Conservation (phyloP, 2,329 filamentous ascomycete genomes). For the Orbilia brochopaga region DNA sequence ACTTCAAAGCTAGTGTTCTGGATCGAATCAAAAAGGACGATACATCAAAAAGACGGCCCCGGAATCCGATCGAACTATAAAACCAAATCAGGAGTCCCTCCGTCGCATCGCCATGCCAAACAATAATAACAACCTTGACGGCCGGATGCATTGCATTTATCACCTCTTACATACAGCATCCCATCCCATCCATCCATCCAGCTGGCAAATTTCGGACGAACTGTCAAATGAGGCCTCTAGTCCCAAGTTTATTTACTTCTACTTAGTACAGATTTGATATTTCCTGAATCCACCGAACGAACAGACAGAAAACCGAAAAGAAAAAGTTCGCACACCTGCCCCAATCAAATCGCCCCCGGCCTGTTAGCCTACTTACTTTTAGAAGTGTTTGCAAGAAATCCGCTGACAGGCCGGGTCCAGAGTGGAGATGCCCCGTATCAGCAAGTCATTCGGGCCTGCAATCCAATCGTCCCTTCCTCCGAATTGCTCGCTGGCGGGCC, state of each 20-base stretch:
- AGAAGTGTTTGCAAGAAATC: background rate
- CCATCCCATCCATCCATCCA: background rate
- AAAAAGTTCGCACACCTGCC: background rate
- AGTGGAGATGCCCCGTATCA: background rate
- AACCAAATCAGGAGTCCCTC: too few species aligned
- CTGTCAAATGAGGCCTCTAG: conserved; percentile 8
- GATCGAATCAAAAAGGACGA: too few species aligned
- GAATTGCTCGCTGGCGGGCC: conserved; percentile 31
- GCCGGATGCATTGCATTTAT: background rate
- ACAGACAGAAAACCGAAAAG: too few species aligned
- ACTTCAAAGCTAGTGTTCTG: too few species aligned
- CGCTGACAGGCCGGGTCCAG: background rate
- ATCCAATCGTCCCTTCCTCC: conserved; percentile 2
- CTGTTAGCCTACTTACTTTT: background rate
- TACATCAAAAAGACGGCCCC: too few species aligned
- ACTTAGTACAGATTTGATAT: too few species aligned
- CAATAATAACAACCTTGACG: conserved; percentile 4
- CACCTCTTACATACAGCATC: background rate
- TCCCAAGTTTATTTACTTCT: background rate
- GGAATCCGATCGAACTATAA: too few species aligned
- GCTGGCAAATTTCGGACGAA: conserved; percentile 35
- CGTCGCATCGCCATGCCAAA: background rate
- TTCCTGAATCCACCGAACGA: too few species aligned
- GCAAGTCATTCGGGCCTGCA: background rate
- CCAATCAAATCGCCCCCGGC: conserved; percentile 2